Evolutionary conservation across 495 filamentous ascomycete genomes (phyloP).

Genomic region (Endocarpon pusillum): DNA sequence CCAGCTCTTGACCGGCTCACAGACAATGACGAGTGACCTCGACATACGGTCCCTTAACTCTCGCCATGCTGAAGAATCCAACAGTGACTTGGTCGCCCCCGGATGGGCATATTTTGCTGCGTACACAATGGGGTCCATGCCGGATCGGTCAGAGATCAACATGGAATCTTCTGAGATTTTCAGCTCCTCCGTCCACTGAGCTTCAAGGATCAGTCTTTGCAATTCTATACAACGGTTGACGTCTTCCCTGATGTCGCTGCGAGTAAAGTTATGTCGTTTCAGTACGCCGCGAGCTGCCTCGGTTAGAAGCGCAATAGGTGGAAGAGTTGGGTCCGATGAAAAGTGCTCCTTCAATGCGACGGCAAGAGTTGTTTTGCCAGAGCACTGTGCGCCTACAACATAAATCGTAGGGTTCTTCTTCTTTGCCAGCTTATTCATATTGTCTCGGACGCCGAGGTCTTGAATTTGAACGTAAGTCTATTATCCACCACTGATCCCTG

Average conservation of each 20-base stretch:
- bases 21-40: constrained; percentile 24
- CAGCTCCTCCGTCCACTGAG: no score
- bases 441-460: no score
- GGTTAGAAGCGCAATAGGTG: constrained; percentile 14
- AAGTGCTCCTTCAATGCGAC: constrained; percentile 20
- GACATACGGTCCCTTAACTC: constrained; percentile 20
- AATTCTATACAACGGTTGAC: constrained; percentile 17
- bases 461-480: no score
- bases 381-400: constrained; percentile 32
- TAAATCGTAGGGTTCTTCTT: constrained; percentile 20
- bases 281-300: constrained; percentile 30
- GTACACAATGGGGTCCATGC: constrained; percentile 31
- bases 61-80: constrained; percentile 16
- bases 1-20: constrained; percentile 25
- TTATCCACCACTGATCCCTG: no score
- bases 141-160: constrained; percentile 34
- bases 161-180: not conserved
- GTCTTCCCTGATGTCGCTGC: constrained; percentile 20
- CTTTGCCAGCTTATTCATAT: no score
- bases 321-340: constrained; percentile 1
- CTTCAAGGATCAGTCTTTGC: constrained; percentile 27
- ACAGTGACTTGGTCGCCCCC: constrained; percentile 13
- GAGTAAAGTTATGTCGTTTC: constrained; percentile 19
- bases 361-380: constrained; percentile 34
- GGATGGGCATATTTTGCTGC: constrained; percentile 20